phyloP scores from a whole-genome alignment of 2,329 filamentous ascomycete genomes.

The Ophiosphaerella herpotricha region DNA sequence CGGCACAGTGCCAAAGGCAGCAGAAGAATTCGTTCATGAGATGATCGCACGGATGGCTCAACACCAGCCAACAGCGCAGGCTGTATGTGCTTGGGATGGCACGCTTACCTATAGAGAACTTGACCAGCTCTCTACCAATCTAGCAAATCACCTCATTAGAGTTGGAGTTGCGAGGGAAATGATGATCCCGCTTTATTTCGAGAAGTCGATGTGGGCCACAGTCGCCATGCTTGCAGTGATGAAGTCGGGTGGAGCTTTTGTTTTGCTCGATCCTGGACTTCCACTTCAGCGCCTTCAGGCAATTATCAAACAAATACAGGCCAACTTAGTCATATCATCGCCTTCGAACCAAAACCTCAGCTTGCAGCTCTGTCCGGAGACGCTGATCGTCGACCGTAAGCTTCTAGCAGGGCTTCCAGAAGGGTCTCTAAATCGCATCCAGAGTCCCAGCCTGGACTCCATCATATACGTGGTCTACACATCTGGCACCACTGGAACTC shows the following conservation, averaged over 20 bases:
- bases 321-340: no score
- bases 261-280: constrained; percentile 46
- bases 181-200: constrained; percentile 43
- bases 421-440: no score
- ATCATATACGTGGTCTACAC: no score
- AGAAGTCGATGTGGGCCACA: constrained; percentile 40
- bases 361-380: no score
- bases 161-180: constrained; percentile 35
- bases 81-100: constrained; percentile 37
- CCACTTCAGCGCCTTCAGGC: constrained; percentile 41
- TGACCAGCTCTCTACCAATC: constrained; percentile 31
- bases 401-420: no score
- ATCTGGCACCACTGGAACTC: no score
- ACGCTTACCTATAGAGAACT: constrained; percentile 40
- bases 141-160: constrained; percentile 30
- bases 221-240: constrained; percentile 43
- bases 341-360: no score
- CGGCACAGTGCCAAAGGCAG: constrained; percentile 24
- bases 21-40: constrained; percentile 36
- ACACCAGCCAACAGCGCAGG: constrained; percentile 32
- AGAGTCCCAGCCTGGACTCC: no score
- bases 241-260: constrained; percentile 46
- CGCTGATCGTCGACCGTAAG: no score
- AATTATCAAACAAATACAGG: no score
- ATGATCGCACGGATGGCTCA: constrained; percentile 35